Conservation (phyloP, 331 rosid genomes). For the Quercus phellos region DNA sequence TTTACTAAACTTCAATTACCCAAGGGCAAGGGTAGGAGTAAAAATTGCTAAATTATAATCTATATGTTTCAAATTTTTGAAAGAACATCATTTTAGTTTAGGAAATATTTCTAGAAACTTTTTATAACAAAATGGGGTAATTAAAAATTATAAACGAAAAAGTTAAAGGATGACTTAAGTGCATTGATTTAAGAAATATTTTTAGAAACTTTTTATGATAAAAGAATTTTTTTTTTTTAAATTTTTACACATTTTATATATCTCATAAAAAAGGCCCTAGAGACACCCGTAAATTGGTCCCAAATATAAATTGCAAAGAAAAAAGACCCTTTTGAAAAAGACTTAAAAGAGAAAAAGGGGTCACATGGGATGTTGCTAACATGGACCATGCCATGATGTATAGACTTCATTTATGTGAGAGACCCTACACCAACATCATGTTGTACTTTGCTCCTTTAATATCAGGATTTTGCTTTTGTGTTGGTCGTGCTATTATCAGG, state of each 20-base stretch:
- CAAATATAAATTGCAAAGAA: slow-evolving; percentile 1
- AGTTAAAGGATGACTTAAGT: fast-evolving
- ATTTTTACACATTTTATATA: no score
- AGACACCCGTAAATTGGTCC: fast-evolving
- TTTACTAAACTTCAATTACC: no score
- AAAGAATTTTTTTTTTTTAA: no score
- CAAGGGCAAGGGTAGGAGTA: no score
- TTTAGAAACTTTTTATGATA: no score
- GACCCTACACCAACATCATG: slow-evolving; percentile 25
- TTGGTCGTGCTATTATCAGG: not conserved
- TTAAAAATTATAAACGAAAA: not conserved
- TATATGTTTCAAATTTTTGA: no score
- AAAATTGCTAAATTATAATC: no score
- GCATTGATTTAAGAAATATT: no score
- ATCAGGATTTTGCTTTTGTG: not conserved
- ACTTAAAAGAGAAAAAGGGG: not conserved
- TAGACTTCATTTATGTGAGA: slow-evolving; percentile 8
- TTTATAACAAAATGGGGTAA: no score
- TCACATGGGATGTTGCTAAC: slow-evolving; percentile 53
- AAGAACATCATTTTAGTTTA: no score
- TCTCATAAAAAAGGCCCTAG: fast-evolving
- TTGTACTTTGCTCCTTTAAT: slow-evolving; percentile 13
- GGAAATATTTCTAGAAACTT: no score
- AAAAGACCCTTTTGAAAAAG: slow-evolving; percentile 22
- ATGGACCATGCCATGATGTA: slow-evolving; percentile 43